Conservation (phyloP, 2,329 filamentous ascomycete genomes). For the Arthrobotrys entomopaga region DNA sequence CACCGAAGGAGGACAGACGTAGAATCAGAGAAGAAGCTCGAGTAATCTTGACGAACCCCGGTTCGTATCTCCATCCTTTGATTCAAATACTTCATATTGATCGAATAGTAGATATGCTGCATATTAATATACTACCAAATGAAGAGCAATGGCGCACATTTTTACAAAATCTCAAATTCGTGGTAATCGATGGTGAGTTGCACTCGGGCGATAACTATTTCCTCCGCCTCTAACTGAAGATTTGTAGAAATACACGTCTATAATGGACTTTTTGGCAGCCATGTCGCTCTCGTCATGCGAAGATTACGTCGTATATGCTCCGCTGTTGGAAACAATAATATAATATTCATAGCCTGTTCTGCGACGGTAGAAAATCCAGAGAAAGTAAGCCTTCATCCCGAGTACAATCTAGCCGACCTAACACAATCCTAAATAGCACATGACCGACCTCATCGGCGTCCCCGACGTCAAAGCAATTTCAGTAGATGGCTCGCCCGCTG, state of each 20-base stretch:
- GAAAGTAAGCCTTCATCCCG: conserved; percentile 37
- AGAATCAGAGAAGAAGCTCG: conserved; percentile 85
- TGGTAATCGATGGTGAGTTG: conserved; percentile 72
- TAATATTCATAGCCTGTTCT: conserved; percentile 95
- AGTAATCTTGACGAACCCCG: conserved; percentile 94
- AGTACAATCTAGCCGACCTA: background rate
- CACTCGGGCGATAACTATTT: conserved; percentile 64
- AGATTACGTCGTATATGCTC: conserved; percentile 87
- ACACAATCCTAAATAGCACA: conserved; percentile 74
- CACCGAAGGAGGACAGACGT: conserved; percentile 80
- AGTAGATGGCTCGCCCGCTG: conserved; percentile 90
- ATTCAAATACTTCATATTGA: background rate
- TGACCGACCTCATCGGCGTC: conserved; percentile 92
- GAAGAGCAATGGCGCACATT: conserved; percentile 90
- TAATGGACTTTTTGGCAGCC: conserved; percentile 91
- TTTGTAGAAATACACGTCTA: conserved; percentile 85
- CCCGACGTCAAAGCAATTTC: conserved; percentile 83
- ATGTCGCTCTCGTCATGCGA: conserved; percentile 94
- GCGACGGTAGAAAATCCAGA: conserved; percentile 94
- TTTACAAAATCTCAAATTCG: conserved; percentile 86
- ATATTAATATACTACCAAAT: conserved; percentile 90
- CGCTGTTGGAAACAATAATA: conserved; percentile 82
- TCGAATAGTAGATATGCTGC: conserved; percentile 78
- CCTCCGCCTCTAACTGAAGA: background rate
- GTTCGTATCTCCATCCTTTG: conserved; percentile 11